Evolutionary conservation across 352 stramenopile genomes (phyloP).

Genomic region (Globisporangium perplexum): DNA sequence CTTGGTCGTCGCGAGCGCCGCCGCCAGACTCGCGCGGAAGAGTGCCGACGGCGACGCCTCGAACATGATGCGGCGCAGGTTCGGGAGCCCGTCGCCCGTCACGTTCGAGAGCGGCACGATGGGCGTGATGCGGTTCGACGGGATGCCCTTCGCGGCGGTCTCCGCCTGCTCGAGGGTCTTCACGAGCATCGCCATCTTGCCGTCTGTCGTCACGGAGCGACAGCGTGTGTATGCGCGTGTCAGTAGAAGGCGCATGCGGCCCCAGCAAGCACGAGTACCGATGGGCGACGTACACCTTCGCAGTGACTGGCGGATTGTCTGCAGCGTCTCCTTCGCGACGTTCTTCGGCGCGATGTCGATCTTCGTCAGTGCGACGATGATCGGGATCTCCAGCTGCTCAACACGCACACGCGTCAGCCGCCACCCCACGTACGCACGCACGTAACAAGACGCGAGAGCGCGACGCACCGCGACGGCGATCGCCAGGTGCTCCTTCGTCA

Average conservation of each 20-base stretch:
- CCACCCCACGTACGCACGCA: background rate
- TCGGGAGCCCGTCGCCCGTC: constrained; percentile 90
- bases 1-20: constrained; percentile 56
- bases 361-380: constrained; percentile 94
- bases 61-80: constrained; percentile 68
- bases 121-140: constrained; percentile 91
- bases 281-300: constrained; percentile 52
- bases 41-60: constrained; percentile 60
- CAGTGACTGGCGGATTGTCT: constrained; percentile 86
- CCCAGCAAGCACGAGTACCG: too few relatives aligned
- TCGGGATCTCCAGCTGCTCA: constrained; percentile 82
- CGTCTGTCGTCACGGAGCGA: constrained; percentile 30
- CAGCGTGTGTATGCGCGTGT: background rate
- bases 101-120: constrained; percentile 98
- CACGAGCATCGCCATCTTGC: constrained; percentile 93
- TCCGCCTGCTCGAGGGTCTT: constrained; percentile 83
- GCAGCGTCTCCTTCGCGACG: constrained; percentile 89
- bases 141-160: constrained; percentile 85
- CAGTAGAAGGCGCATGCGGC: background rate
- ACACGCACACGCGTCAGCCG: background rate
- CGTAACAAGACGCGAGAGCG: too few relatives aligned
- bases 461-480: constrained; percentile 82
- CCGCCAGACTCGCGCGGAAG: constrained; percentile 68
- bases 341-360: constrained; percentile 93
- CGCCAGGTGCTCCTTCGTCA: constrained; percentile 92